A percentile compares a stretch with the other conserved stretches of the same genome.
These are phyloP conservation scores for Echium plantagineum DNA, from an alignment of 257 asterid genomes.

Conservation along the genomic window DNA sequence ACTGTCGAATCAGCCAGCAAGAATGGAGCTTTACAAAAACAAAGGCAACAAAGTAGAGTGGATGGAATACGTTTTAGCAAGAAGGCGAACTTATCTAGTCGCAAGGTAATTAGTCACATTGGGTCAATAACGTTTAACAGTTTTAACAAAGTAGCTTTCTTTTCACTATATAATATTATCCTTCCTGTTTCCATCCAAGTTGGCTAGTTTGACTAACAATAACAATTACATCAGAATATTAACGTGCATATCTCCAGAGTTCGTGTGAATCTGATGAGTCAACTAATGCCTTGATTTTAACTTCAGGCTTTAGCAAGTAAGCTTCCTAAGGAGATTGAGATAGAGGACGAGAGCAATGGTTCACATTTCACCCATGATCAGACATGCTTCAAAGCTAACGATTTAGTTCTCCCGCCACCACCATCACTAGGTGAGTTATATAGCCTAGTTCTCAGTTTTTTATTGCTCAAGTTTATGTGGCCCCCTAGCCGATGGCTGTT, in stretches of 20 bases:
- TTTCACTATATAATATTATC: too few species aligned
- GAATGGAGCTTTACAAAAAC: slow-evolving; percentile 31
- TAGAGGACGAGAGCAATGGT: slow-evolving; percentile 12
- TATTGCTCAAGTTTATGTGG: neutral
- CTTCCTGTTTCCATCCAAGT: too few species aligned
- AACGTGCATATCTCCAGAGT: neutral
- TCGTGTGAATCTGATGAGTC: neutral
- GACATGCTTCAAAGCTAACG: slow-evolving; percentile 16
- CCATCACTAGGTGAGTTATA: slow-evolving; percentile 40
- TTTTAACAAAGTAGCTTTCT: too few species aligned
- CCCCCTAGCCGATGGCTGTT: too few species aligned
- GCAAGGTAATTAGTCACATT: slow-evolving; percentile 35
- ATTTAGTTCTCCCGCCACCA: slow-evolving; percentile 34
- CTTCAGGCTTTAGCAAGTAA: slow-evolving; percentile 29
- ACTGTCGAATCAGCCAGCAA: slow-evolving; percentile 33
- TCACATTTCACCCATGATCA: slow-evolving; percentile 15
- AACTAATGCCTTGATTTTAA: slow-evolving; percentile 3
- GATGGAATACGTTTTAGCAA: slow-evolving; percentile 38
- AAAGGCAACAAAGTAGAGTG: slow-evolving; percentile 23
- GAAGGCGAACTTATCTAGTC: slow-evolving; percentile 29
- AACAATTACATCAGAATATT: too few species aligned
- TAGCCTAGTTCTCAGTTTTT: neutral
- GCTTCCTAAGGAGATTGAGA: slow-evolving; percentile 10
- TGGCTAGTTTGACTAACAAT: too few species aligned
- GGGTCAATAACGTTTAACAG: neutral